These are phyloP conservation scores for Antitrichia curtipendula DNA, from an alignment of 225 moss, liverwort and hornwort species.

Conservation along the genomic window DNA sequence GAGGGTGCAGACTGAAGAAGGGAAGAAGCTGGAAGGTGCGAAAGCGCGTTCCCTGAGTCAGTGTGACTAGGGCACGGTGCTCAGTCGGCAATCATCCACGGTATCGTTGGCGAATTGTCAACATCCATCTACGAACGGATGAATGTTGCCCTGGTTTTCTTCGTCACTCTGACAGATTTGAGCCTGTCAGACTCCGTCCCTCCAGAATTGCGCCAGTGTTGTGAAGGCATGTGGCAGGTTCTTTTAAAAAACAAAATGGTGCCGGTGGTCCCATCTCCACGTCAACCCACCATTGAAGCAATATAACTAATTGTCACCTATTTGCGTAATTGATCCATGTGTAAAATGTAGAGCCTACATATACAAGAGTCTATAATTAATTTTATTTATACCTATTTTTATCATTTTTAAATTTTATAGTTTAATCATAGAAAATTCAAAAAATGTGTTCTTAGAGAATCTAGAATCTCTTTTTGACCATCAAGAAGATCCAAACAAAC, in stretches of 20 bases:
- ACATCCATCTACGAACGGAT: not conserved
- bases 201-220: not conserved
- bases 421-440: accelerated
- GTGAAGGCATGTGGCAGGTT: not conserved
- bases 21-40: not conserved
- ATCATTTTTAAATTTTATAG: not conserved
- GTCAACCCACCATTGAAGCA: not conserved
- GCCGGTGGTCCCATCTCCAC: accelerated
- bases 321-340: not conserved
- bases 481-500: too few species aligned
- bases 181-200: not conserved
- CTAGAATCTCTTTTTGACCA: accelerated
- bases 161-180: not conserved
- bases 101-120: not conserved
- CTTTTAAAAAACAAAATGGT: not conserved
- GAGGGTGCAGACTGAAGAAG: too few species aligned
- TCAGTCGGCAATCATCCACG: not conserved
- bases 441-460: accelerated
- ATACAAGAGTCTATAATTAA: accelerated
- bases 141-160: not conserved
- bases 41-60: not conserved
- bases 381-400: too few species aligned
- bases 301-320: not conserved
- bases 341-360: too few species aligned
- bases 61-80: not conserved